Evolutionary conservation across 2,329 filamentous ascomycete species (phyloP), one percentile per base, ranked within the genome.

Genomic region (Penicillium sp.): DNA sequence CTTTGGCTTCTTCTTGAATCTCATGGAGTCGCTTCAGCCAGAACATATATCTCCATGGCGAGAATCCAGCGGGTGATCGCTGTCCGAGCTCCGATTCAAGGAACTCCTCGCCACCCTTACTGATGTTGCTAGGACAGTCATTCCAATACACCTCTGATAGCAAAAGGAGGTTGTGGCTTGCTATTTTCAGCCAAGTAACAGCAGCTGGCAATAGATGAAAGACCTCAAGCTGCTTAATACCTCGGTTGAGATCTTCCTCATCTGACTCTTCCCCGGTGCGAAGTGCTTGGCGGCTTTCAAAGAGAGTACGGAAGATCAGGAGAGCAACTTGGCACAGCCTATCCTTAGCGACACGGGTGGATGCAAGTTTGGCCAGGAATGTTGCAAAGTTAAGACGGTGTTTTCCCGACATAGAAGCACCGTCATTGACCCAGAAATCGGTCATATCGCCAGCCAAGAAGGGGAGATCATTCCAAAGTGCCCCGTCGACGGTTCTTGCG

Each of bases 1-100:
- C 38, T 6, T 36, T 51, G 2, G 64, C 59, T 35, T 66, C 48
- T 7, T 65, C 62, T 11, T 46, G 46, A 27, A 66, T 63, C 7
- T 64, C 49, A 56, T 65, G 61, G 4, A 67, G 51, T 43, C 62
- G 57, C 56, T 63, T 67, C 3, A 67, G 45, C 65, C 65, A 67
- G 57, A 52, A 67, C 54, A 67, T 53, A 7, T 49, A 67, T 59
- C 65, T 62, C 64, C 61, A 67, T 11, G 61, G 63, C 7, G 54
- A 53, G 39, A 67, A 64, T 44, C 63, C 64, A 51, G 43, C 26
- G 6, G 59, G 60, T 35, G 62, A 49, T 53, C 59, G 64, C 51
- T 58, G 47, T 7, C 64, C 65, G 3, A 67, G 55, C 32, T 63
- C 63, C 0, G 64, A 67, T 40, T 62, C 27, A 16, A 62, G 7